phyloP scores from a whole-genome alignment of 2,329 filamentous ascomycete genomes.

The Xylariales sp. region DNA sequence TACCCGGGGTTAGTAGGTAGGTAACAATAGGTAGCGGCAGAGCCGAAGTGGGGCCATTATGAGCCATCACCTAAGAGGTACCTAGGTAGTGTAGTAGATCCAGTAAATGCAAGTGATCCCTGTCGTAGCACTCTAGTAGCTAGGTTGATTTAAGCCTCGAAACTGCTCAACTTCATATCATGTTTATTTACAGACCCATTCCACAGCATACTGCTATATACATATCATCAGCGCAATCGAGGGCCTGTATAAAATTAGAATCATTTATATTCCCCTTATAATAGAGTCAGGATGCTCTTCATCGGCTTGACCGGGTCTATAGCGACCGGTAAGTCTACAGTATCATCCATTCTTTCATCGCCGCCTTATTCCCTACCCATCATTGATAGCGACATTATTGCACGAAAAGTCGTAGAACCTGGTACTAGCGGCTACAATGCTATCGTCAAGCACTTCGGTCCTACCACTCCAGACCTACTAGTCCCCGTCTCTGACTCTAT shows the following conservation, averaged over 20 bases:
- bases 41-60: background rate
- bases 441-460: conserved; percentile 83
- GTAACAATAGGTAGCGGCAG: background rate
- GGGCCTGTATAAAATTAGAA: conserved; percentile 7
- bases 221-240: conserved; percentile 2
- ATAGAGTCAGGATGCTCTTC: conserved; percentile 77
- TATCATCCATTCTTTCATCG: conserved; percentile 82
- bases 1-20: background rate
- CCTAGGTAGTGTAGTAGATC: background rate
- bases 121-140: conserved; percentile 22
- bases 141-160: conserved; percentile 35
- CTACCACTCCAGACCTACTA: conserved; percentile 87
- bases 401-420: conserved; percentile 93
- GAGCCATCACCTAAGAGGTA: background rate
- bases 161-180: conserved; percentile 24
- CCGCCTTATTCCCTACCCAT: conserved; percentile 88
- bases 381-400: conserved; percentile 92
- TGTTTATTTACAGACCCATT: background rate
- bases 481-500: conserved; percentile 66
- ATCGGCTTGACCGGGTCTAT: conserved; percentile 97
- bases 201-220: background rate
- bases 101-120: conserved; percentile 19
- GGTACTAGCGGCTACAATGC: conserved; percentile 85
- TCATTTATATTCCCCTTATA: background rate
- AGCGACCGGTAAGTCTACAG: conserved; percentile 97